phyloP scores from a whole-genome alignment of 352 stramenopile species.

The Globisporangium nodosum region DNA sequence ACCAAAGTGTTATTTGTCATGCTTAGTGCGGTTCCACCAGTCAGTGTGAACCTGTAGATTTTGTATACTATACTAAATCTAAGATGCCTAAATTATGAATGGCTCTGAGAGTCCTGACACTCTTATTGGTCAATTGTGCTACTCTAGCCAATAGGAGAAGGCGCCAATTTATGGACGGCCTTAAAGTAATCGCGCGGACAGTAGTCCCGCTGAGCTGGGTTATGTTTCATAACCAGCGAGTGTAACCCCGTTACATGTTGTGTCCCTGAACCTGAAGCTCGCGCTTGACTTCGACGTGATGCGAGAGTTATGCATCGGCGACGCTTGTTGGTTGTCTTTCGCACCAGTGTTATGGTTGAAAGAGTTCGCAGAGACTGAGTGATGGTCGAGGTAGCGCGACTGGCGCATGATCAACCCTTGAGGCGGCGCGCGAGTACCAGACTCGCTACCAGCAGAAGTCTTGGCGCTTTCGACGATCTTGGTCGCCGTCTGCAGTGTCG shows the following conservation, averaged over 20 bases:
- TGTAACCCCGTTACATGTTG: too few species aligned
- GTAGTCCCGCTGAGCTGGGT: neutral
- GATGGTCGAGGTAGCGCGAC: neutral
- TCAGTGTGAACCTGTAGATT: too few species aligned
- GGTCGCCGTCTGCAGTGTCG: constrained; percentile 19
- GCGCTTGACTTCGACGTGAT: neutral
- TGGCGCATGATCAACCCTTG: neutral
- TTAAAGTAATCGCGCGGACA: constrained; percentile 7
- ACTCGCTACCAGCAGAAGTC: constrained; percentile 7
- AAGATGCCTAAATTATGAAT: too few species aligned
- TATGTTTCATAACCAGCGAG: too few species aligned
- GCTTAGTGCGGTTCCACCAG: too few species aligned
- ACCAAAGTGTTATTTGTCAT: too few species aligned
- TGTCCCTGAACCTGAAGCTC: neutral
- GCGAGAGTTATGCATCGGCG: neutral
- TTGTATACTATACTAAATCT: too few species aligned
- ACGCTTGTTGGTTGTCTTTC: neutral
- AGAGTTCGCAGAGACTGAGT: constrained; percentile 8
- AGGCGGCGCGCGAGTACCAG: neutral
- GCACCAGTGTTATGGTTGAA: neutral
- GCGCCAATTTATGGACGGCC: constrained; percentile 13
- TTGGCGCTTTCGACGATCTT: constrained; percentile 25
- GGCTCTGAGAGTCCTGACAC: too few species aligned
- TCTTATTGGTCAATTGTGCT: too few species aligned
- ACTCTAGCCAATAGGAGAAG: too few species aligned